These are phyloP conservation scores for Trifolium dubium DNA, from an alignment of 306 rosid genomes.

Conservation along the genomic window DNA sequence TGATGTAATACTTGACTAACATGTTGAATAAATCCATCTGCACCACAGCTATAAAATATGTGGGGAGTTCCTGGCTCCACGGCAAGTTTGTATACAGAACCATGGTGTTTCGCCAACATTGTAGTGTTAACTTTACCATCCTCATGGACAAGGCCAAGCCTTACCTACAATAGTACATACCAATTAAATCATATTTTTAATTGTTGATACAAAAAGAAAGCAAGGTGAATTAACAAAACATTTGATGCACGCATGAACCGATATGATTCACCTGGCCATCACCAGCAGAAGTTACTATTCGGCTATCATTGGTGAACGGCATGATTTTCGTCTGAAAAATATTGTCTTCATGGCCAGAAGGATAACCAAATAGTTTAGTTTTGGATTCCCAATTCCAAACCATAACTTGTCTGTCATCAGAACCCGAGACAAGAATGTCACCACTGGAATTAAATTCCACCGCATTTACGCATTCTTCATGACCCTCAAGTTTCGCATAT, in stretches of 20 bases:
- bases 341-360: slow-evolving; percentile 56
- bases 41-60: slow-evolving; percentile 65
- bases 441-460: slow-evolving; percentile 66
- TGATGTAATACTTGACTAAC: slow-evolving; percentile 52
- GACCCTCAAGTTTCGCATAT: slow-evolving; percentile 54
- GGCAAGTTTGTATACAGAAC: slow-evolving; percentile 64
- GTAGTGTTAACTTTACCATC: slow-evolving; percentile 56
- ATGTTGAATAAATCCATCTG: slow-evolving; percentile 68
- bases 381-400: slow-evolving; percentile 61
- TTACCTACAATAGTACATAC: slow-evolving; percentile 43
- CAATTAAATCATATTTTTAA: not conserved
- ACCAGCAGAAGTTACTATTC: slow-evolving; percentile 59
- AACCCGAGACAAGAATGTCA: slow-evolving; percentile 63
- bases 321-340: slow-evolving; percentile 57
- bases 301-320: slow-evolving; percentile 55
- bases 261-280: slow-evolving; percentile 60
- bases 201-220: not conserved
- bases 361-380: slow-evolving; percentile 45
- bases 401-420: slow-evolving; percentile 58
- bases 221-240: not conserved
- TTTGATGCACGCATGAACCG: not conserved
- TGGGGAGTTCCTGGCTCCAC: slow-evolving; percentile 72
- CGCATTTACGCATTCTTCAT: slow-evolving; percentile 59
- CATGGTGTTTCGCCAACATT: slow-evolving; percentile 58
- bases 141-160: slow-evolving; percentile 58